These are phyloP conservation scores for Durusdinium trenchii DNA, from an alignment of 73 alveolate genomes.

Conservation along the genomic window DNA sequence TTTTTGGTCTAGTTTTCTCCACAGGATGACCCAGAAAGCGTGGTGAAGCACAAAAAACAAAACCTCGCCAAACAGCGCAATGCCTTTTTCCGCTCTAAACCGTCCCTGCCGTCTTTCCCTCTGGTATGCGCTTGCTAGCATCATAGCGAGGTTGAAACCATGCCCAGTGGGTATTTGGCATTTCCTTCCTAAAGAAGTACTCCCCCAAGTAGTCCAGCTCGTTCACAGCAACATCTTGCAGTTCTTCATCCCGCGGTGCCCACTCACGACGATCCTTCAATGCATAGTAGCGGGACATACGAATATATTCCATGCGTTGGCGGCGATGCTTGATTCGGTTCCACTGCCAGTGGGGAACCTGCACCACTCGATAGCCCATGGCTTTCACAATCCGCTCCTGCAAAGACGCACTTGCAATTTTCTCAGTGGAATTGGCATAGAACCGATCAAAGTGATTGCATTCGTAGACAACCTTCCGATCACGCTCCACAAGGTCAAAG, in stretches of 20 bases:
- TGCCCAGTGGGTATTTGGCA: constrained; percentile 62
- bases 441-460: constrained; percentile 84
- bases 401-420: constrained; percentile 67
- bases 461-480: constrained; percentile 92
- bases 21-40: no score
- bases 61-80: background rate
- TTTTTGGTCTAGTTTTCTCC: no score
- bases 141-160: constrained; percentile 93
- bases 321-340: constrained; percentile 54
- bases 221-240: constrained; percentile 59
- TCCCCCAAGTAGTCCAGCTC: constrained; percentile 93
- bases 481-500: constrained; percentile 94
- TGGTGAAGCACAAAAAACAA: no score
- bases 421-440: constrained; percentile 78
- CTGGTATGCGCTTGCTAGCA: background rate
- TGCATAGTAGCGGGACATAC: constrained; percentile 92
- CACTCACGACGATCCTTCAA: constrained; percentile 87
- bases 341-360: constrained; percentile 95
- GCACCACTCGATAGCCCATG: constrained; percentile 95
- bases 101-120: background rate
- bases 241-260: constrained; percentile 75
- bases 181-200: constrained; percentile 76
- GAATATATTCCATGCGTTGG: constrained; percentile 92
- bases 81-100: background rate
- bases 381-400: constrained; percentile 91